Percentiles rank a stretch among this genome's conserved stretches.
These are phyloP conservation scores for Inga oerstediana DNA, from an alignment of 306 rosid genomes.

Conservation along the genomic window DNA sequence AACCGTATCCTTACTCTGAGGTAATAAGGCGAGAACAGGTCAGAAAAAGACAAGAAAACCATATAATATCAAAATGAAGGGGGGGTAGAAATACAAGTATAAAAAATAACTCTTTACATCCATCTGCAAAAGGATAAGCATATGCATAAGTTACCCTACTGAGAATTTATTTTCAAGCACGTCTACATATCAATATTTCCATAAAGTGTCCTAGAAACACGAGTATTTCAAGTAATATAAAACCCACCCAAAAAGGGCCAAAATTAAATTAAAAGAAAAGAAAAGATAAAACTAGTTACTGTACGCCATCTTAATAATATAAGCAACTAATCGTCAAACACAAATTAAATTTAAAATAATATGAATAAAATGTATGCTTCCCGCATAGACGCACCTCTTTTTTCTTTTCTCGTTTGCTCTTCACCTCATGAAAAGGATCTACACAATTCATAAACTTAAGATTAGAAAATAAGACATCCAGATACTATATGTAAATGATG, in stretches of 20 bases:
- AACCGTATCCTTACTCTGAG: conserved; percentile 66
- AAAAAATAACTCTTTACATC: conserved; percentile 2
- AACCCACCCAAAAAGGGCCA: background rate
- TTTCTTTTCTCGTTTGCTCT: conserved; percentile 97
- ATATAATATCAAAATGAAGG: background rate
- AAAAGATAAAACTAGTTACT: background rate
- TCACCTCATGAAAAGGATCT: conserved; percentile 98
- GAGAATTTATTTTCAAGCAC: conserved; percentile 1
- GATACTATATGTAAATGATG: background rate
- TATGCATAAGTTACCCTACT: background rate
- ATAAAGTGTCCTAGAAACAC: background rate
- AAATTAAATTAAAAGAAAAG: background rate
- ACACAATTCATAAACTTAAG: conserved; percentile 41
- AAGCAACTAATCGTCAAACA: conserved; percentile 9
- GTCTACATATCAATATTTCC: background rate
- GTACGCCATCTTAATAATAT: background rate
- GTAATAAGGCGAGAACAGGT: conserved; percentile 25
- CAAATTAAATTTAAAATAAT: background rate
- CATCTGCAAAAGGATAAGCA: conserved; percentile 2
- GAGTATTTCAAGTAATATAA: background rate
- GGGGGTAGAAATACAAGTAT: background rate
- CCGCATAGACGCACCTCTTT: conserved; percentile 69
- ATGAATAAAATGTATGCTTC: conserved; percentile 18
- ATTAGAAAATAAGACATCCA: conserved; percentile 38
- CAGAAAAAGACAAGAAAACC: background rate